phyloP scores from a whole-genome alignment of 495 filamentous ascomycete genomes.

The Aspergillus funiculosus region DNA sequence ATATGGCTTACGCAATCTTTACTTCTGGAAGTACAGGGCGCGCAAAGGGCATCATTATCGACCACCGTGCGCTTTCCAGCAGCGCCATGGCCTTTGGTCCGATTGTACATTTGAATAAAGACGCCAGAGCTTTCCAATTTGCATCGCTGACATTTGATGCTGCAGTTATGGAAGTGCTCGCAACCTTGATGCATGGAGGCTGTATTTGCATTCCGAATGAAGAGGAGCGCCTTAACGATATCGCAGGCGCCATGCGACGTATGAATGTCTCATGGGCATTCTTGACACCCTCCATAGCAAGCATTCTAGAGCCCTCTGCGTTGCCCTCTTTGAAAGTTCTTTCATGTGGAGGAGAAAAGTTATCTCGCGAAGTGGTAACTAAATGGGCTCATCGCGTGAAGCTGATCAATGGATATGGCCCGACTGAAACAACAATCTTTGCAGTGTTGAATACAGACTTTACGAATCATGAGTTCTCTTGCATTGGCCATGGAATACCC shows the following conservation, averaged over 20 bases:
- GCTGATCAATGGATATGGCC: constrained; percentile 56
- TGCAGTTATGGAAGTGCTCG: constrained; percentile 46
- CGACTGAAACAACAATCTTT: constrained; percentile 47
- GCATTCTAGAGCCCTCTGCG: constrained; percentile 42
- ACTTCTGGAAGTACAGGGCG: constrained; percentile 55
- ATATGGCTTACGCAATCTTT: constrained; percentile 39
- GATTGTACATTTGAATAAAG: constrained; percentile 24
- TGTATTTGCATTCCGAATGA: constrained; percentile 58
- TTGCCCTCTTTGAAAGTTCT: constrained; percentile 42
- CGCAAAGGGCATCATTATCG: constrained; percentile 49
- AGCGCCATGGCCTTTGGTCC: constrained; percentile 41
- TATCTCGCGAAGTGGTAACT: constrained; percentile 44
- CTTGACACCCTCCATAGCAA: constrained; percentile 51
- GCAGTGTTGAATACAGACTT: constrained; percentile 33
- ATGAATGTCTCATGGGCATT: constrained; percentile 46
- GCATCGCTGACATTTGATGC: constrained; percentile 53
- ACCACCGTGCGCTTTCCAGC: constrained; percentile 44
- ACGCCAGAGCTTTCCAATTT: constrained; percentile 48
- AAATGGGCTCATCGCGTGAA: constrained; percentile 49
- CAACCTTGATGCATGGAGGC: constrained; percentile 50
- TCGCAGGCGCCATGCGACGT: constrained; percentile 43
- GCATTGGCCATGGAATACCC: constrained; percentile 45
- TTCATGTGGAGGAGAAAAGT: constrained; percentile 43
- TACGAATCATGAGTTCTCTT: constrained; percentile 31
- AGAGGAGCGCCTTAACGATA: constrained; percentile 48